phyloP scores from a whole-genome alignment of 1,284 basidiomycete species.

The Cryptococcus sp. region DNA sequence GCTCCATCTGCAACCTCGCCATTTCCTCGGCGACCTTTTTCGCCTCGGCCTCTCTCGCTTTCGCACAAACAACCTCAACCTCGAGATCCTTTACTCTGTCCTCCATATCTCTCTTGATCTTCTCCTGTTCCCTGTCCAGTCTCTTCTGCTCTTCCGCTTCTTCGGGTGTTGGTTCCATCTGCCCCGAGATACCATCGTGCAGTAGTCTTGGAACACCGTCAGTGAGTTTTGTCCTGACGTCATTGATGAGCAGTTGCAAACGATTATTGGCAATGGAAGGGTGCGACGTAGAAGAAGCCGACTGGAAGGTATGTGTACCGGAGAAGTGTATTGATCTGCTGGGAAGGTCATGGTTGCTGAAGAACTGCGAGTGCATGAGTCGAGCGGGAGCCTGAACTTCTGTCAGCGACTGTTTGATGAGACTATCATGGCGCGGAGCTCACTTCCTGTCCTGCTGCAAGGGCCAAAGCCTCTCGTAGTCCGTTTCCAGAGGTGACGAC shows the following conservation, averaged over 20 bases:
- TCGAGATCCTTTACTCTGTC: constrained; percentile 49
- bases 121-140: constrained; percentile 35
- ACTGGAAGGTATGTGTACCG: constrained; percentile 24
- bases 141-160: constrained; percentile 31
- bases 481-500: constrained; percentile 70
- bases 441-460: constrained; percentile 39
- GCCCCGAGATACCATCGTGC: not conserved
- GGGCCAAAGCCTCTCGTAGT: constrained; percentile 59
- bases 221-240: constrained; percentile 31
- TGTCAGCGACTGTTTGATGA: too few species aligned
- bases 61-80: constrained; percentile 43
- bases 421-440: not conserved
- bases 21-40: constrained; percentile 40
- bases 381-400: constrained; percentile 24
- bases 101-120: constrained; percentile 32
- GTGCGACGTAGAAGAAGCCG: constrained; percentile 46
- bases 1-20: constrained; percentile 31
- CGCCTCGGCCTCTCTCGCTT: constrained; percentile 41
- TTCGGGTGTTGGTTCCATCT: constrained; percentile 14
- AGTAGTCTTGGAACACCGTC: constrained; percentile 15
- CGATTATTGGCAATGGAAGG: constrained; percentile 45
- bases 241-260: constrained; percentile 34
- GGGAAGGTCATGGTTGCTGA: constrained; percentile 11
- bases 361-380: constrained; percentile 38
- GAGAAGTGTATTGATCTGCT: constrained; percentile 5